phyloP scores from a whole-genome alignment of 169 alveolate species.

The Amoebophrya sp. region DNA sequence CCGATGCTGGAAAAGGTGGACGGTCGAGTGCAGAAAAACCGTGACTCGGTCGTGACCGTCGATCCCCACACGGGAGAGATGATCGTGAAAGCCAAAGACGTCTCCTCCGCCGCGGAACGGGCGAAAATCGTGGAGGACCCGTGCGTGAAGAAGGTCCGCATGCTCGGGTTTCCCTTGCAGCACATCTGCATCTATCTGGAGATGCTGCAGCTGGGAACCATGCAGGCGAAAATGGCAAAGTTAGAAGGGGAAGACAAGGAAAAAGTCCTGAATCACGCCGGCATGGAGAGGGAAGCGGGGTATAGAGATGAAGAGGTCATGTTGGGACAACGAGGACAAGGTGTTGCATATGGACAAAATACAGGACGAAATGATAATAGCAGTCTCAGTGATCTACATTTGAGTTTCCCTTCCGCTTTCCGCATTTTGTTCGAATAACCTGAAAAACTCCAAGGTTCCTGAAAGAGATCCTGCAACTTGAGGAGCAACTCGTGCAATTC shows the following conservation, averaged over 20 bases:
- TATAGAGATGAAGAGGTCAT: too few relatives aligned
- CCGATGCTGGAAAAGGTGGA: neutral
- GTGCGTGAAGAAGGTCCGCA: slow-evolving; percentile 8
- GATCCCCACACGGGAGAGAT: slow-evolving; percentile 11
- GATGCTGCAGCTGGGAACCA: neutral
- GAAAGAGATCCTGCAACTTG: neutral
- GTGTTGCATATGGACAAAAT: too few relatives aligned
- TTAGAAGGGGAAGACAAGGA: neutral
- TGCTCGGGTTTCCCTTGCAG: neutral
- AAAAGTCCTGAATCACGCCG: slow-evolving; percentile 1
- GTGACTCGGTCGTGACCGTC: neutral
- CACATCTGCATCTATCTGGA: neutral
- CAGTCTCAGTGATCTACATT: neutral
- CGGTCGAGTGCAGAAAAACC: neutral
- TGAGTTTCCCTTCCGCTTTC: neutral
- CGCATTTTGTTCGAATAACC: neutral
- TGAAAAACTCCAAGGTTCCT: neutral
- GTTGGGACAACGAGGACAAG: too few relatives aligned
- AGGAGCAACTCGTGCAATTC: neutral
- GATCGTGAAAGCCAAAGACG: slow-evolving; percentile 7
- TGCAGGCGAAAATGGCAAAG: neutral
- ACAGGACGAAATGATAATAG: too few relatives aligned
- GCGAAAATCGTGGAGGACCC: neutral
- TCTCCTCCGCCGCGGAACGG: neutral
- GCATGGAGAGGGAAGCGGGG: slow-evolving; percentile 24